Percentiles rank a stretch among this genome's conserved stretches.
Conservation (phyloP, 2,329 filamentous ascomycete genomes). For the Apiospora rasikravindrae region DNA sequence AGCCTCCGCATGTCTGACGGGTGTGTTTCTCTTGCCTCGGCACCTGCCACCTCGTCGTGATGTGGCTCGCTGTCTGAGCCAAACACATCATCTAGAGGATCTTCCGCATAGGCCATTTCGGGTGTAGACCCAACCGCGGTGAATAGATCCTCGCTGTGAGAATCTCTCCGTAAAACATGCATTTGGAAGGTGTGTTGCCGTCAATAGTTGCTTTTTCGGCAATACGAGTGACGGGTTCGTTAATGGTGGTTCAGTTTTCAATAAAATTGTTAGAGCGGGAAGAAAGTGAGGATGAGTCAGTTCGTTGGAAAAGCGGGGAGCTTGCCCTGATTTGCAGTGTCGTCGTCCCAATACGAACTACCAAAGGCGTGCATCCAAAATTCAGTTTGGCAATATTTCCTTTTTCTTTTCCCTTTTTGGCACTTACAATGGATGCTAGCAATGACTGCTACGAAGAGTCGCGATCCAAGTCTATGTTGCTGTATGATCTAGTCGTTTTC, state of each 20-base stretch:
- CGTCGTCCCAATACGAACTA: background rate
- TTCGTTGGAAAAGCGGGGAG: background rate
- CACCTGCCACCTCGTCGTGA: constrained; percentile 19
- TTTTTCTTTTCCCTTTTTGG: background rate
- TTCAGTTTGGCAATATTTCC: background rate
- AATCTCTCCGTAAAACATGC: constrained; percentile 26
- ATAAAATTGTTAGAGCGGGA: background rate
- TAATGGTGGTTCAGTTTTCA: background rate
- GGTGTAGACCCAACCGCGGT: constrained; percentile 17
- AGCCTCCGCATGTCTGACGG: constrained; percentile 74
- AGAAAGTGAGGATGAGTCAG: background rate
- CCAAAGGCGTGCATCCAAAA: background rate
- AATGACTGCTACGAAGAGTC: background rate
- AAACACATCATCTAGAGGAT: constrained; percentile 26
- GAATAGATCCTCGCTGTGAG: constrained; percentile 26
- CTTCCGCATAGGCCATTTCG: constrained; percentile 18
- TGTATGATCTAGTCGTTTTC: background rate
- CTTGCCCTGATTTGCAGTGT: background rate
- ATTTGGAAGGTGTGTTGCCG: constrained; percentile 17
- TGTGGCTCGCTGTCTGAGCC: constrained; percentile 25
- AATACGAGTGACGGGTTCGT: background rate
- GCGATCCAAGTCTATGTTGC: background rate
- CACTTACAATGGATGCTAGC: background rate
- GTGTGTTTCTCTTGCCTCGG: constrained; percentile 37
- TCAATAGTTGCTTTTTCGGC: background rate